Evolutionary conservation across 1,284 basidiomycete genomes (phyloP).

Genomic region (Trametes pubescens): DNA sequence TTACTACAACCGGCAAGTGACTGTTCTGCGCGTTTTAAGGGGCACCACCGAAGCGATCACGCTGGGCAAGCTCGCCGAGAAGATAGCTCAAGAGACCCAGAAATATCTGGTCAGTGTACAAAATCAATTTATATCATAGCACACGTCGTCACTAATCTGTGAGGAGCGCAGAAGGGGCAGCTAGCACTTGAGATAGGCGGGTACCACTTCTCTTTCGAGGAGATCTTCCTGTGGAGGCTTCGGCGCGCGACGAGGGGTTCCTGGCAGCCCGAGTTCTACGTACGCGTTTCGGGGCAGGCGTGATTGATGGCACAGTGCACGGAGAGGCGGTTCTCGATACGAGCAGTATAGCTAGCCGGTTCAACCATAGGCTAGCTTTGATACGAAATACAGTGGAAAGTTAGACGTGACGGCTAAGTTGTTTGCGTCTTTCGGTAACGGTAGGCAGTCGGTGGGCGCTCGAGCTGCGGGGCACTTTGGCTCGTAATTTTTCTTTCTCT

Average conservation of each 20-base stretch:
- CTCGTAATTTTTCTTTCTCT: too few relatives aligned
- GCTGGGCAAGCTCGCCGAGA: conserved; percentile 2
- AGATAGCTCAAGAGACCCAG: conserved; percentile 8
- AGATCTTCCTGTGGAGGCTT: conserved; percentile 12
- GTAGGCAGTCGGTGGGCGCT: too few relatives aligned
- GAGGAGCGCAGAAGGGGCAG: not conserved
- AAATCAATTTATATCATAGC: not conserved
- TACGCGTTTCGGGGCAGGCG: not conserved
- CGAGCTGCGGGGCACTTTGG: too few relatives aligned
- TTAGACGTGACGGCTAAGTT: too few relatives aligned
- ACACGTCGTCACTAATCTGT: not conserved
- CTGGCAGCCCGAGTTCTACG: conserved; percentile 24
- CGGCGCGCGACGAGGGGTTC: conserved; percentile 18
- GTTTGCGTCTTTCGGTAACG: too few relatives aligned
- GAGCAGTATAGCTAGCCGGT: too few relatives aligned
- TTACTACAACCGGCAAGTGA: not conserved
- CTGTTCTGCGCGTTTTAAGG: not conserved
- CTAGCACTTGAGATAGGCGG: not conserved
- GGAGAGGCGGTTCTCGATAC: too few relatives aligned
- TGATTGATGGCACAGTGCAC: not conserved
- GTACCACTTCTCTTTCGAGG: not conserved
- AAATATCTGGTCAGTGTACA: not conserved
- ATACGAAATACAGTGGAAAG: too few relatives aligned
- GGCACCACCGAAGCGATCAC: not conserved
- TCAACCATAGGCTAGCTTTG: too few relatives aligned